Evolutionary conservation across 352 stramenopile genomes (phyloP), one percentile per base, ranked within the genome.

Genomic region (Thalassiosira oceanica): DNA sequence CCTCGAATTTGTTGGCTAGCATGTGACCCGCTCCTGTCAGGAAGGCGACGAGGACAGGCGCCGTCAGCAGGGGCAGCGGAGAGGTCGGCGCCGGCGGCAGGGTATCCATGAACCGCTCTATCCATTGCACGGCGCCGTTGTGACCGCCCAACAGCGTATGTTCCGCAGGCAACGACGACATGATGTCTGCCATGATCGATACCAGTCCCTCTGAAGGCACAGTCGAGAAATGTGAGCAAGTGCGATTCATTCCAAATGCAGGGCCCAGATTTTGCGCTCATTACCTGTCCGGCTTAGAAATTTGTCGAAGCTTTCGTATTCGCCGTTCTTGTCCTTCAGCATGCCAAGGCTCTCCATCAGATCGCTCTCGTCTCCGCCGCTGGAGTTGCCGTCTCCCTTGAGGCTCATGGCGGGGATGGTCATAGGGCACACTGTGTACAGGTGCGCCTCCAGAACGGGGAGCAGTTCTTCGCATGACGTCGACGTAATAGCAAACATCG

Each of bases 311-410:
- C 55, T 84, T 57, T 91, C 84, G 56, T 77, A 91, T 33, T 88
- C 61, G 31, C 84, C 81, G 31, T 76, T 63, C 50, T 85, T 86
- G 37, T 85, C 63, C 35, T 64, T 66, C 28, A 76, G 46, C 84
- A 91, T 91, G 16, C 84, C 84, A 18, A 91, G 64, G 52, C 72
- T 79, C 37, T 73, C 62, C 84, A 91, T 91, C n/a, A 88, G 48
- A 5, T 80, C 66, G 44, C 63, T 41, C 31, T 3, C 23, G 27
- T 31, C 16, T 31, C 48, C 31, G 15, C 33, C 0, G 53, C 46
- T n/a, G n/a, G 16, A 10, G 39, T 26, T 20, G 24, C 62, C n/a
- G 53, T 35, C 10, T n/a, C n/a, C n/a, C n/a, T n/a, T n/a, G n/a
- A 67, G 58, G 13, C 71, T 74, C 11, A 89, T 46, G 7, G 56